Conservation (phyloP, 495 filamentous ascomycete species). For the Hypoxylon trugodes region DNA sequence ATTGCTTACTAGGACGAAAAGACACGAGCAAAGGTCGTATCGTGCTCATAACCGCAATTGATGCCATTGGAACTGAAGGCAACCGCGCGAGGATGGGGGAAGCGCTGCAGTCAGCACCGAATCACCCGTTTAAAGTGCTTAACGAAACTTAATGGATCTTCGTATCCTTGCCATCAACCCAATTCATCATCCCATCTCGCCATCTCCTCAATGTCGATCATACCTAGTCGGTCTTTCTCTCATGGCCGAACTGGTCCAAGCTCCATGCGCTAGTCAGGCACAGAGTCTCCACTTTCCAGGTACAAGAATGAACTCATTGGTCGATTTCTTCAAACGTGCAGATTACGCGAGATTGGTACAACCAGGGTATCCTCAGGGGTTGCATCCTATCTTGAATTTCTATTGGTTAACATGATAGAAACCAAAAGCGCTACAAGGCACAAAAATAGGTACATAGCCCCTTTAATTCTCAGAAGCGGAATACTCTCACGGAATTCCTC, state of each 20-base stretch:
- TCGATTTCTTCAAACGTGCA: slow-evolving; percentile 6
- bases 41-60: no score
- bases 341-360: slow-evolving; percentile 35
- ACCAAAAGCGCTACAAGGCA: slow-evolving; percentile 2
- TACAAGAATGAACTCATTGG: slow-evolving; percentile 28
- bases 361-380: slow-evolving; percentile 27
- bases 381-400: slow-evolving; percentile 16
- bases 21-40: slow-evolving; percentile 6
- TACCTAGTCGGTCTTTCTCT: slow-evolving; percentile 35
- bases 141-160: slow-evolving; percentile 16
- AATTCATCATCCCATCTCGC: slow-evolving; percentile 19
- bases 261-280: slow-evolving; percentile 41
- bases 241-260: slow-evolving; percentile 36
- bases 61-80: slow-evolving; percentile 13
- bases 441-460: slow-evolving; percentile 16
- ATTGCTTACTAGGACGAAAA: no score
- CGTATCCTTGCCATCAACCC: slow-evolving; percentile 23
- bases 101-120: slow-evolving; percentile 17
- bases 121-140: slow-evolving; percentile 10
- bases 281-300: slow-evolving; percentile 31
- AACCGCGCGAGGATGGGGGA: slow-evolving; percentile 5
- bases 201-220: slow-evolving; percentile 26
- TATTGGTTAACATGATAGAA: slow-evolving; percentile 25
- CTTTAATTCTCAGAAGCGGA: slow-evolving; percentile 16
- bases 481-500: no score